A percentile compares a stretch with the other conserved stretches of the same genome.
Conservation (phyloP, 495 filamentous ascomycete genomes). For the Filosporella fistucella region DNA sequence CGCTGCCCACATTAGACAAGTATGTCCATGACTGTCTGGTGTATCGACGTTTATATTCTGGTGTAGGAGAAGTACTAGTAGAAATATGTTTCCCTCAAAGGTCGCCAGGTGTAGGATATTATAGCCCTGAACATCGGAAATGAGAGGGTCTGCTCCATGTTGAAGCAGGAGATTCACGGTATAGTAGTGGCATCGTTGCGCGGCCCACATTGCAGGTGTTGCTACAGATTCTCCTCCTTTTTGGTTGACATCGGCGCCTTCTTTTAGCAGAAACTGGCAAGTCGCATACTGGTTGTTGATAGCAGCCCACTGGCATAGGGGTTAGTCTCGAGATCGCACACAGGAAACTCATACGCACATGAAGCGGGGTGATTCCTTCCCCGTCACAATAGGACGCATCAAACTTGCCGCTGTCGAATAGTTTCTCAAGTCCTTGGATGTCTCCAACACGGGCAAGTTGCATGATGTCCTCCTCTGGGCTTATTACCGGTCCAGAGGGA, state of each 20-base stretch:
- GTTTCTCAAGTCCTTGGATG: slow-evolving; percentile 76
- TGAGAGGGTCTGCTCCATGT: slow-evolving; percentile 81
- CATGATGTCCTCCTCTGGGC: slow-evolving; percentile 83
- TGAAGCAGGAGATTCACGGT: slow-evolving; percentile 70
- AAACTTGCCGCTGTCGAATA: slow-evolving; percentile 78
- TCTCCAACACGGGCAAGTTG: slow-evolving; percentile 89
- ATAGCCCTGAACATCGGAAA: slow-evolving; percentile 90
- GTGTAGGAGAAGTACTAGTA: slow-evolving; percentile 80
- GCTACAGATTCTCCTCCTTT: slow-evolving; percentile 92
- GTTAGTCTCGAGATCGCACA: slow-evolving; percentile 10
- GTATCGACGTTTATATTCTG: slow-evolving; percentile 92
- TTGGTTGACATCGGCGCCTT: slow-evolving; percentile 86
- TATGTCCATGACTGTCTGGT: slow-evolving; percentile 83
- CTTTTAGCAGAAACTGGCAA: slow-evolving; percentile 89
- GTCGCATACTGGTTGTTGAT: slow-evolving; percentile 97
- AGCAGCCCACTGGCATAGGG: slow-evolving; percentile 80
- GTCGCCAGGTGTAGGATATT: slow-evolving; percentile 96
- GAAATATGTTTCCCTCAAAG: slow-evolving; percentile 92
- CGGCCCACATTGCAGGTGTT: slow-evolving; percentile 94
- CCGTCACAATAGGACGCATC: slow-evolving; percentile 78
- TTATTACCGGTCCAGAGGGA: slow-evolving; percentile 24
- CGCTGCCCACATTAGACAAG: slow-evolving; percentile 94
- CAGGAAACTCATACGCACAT: slow-evolving; percentile 53
- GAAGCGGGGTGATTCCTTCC: slow-evolving; percentile 90
- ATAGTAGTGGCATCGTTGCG: slow-evolving; percentile 89